Percentiles rank a stretch among this genome's conserved stretches.
Conservation (phyloP, 805 yeast species). For the Saturnispora kantuleensis region DNA sequence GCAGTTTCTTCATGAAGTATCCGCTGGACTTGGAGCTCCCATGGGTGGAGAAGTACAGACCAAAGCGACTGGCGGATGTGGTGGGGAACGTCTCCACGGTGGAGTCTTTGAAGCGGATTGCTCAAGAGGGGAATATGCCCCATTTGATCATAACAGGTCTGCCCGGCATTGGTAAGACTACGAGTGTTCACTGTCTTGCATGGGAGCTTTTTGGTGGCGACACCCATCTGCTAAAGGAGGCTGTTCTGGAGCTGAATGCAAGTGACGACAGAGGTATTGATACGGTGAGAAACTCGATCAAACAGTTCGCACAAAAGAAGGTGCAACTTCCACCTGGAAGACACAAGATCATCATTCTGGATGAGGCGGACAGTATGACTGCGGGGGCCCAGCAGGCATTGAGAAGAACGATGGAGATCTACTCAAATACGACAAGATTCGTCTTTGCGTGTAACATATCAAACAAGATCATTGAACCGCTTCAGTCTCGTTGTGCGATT, state of each 20-base stretch:
- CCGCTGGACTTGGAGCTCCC: constrained; percentile 27
- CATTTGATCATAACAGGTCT: constrained; percentile 91
- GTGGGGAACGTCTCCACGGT: constrained; percentile 93
- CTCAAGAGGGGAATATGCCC: constrained; percentile 92
- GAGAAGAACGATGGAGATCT: constrained; percentile 91
- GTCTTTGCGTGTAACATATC: constrained; percentile 98
- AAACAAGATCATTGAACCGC: constrained; percentile 89
- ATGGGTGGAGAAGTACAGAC: constrained; percentile 93
- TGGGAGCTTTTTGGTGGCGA: constrained; percentile 67
- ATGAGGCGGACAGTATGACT: constrained; percentile 98
- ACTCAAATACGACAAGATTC: constrained; percentile 90
- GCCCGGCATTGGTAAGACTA: constrained; percentile 97
- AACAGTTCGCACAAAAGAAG: constrained; percentile 92
- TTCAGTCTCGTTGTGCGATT: constrained; percentile 94
- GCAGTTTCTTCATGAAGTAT: constrained; percentile 11
- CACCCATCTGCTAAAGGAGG: constrained; percentile 37
- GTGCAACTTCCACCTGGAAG: constrained; percentile 80
- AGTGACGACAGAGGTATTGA: constrained; percentile 97
- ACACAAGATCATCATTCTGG: constrained; percentile 86
- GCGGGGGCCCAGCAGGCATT: constrained; percentile 93
- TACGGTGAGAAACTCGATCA: constrained; percentile 86
- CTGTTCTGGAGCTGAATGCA: constrained; percentile 88
- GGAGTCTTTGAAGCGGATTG: constrained; percentile 73
- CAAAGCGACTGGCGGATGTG: constrained; percentile 64
- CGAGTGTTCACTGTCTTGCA: constrained; percentile 86